Percentiles rank a stretch among this genome's conserved stretches.
These are phyloP conservation scores for Phragmites australis DNA, from an alignment of 176 grass and related monocot genomes.

Conservation along the genomic window DNA sequence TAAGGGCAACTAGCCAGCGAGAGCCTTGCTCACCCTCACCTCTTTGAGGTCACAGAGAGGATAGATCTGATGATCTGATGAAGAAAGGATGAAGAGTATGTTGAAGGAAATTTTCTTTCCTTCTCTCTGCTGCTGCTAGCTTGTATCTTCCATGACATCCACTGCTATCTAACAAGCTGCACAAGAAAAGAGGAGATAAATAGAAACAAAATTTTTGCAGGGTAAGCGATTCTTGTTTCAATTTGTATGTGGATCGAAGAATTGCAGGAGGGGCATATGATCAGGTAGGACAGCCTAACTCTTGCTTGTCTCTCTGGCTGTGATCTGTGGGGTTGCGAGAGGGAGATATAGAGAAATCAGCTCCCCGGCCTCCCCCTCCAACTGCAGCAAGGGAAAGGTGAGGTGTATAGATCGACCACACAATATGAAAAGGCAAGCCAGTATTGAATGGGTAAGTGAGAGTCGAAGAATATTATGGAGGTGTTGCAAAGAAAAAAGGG, in stretches of 20 bases:
- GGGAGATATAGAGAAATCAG: slow-evolving; percentile 22
- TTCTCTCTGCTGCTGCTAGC: slow-evolving; percentile 3
- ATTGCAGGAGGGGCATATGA: slow-evolving; percentile 46
- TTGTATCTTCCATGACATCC: slow-evolving; percentile 39
- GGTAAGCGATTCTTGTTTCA: slow-evolving; percentile 32
- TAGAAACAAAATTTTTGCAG: slow-evolving; percentile 26
- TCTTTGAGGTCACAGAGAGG: slow-evolving; percentile 28
- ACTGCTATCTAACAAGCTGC: slow-evolving; percentile 39
- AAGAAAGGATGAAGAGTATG: not conserved
- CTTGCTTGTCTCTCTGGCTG: slow-evolving; percentile 23
- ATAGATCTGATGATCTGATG: slow-evolving; percentile 46
- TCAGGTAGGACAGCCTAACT: slow-evolving; percentile 47
- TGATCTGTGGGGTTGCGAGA: slow-evolving; percentile 31
- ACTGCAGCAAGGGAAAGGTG: slow-evolving; percentile 58
- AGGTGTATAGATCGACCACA: slow-evolving; percentile 34
- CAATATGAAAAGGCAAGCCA: slow-evolving; percentile 49
- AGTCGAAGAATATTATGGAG: slow-evolving; percentile 56
- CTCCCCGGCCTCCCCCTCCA: slow-evolving; percentile 2
- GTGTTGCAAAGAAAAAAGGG: slow-evolving; percentile 41
- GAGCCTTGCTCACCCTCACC: slow-evolving; percentile 46
- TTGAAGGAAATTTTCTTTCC: not conserved
- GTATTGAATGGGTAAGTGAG: slow-evolving; percentile 43
- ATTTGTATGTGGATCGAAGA: slow-evolving; percentile 37
- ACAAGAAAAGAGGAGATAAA: not conserved
- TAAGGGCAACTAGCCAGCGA: slow-evolving; percentile 25